Evolutionary conservation across 2,329 filamentous ascomycete species (phyloP).

Genomic region (Aspergillus sp.): DNA sequence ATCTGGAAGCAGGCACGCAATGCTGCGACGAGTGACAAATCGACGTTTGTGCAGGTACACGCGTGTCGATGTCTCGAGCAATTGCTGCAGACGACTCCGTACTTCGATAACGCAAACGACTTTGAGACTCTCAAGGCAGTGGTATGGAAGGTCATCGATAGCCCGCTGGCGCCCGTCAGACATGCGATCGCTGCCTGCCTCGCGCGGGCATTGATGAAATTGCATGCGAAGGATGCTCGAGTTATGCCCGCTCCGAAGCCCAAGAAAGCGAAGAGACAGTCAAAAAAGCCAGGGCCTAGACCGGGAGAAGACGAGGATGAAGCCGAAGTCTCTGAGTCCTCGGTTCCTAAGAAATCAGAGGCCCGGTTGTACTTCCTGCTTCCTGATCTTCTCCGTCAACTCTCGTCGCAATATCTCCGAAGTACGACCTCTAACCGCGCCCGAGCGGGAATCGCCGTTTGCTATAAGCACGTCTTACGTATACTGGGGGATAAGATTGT

Average conservation of each 20-base stretch:
- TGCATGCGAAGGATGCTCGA: conserved; percentile 67
- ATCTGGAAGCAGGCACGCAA: conserved; percentile 90
- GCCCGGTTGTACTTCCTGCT: conserved; percentile 74
- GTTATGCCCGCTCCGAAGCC: conserved; percentile 60
- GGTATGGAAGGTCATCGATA: conserved; percentile 87
- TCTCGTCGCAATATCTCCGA: conserved; percentile 81
- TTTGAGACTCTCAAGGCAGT: conserved; percentile 85
- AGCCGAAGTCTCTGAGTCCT: conserved; percentile 75
- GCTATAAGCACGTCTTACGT: conserved; percentile 80
- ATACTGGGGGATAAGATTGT: conserved; percentile 81
- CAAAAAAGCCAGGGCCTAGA: conserved; percentile 62
- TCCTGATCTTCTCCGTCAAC: conserved; percentile 74
- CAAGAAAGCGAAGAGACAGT: conserved; percentile 74
- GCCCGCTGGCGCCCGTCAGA: conserved; percentile 72
- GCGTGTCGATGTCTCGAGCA: conserved; percentile 80
- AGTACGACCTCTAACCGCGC: conserved; percentile 77
- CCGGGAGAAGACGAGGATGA: conserved; percentile 74
- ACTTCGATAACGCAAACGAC: conserved; percentile 86
- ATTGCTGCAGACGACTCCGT: conserved; percentile 72
- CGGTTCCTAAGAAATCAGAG: conserved; percentile 71
- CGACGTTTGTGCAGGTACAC: conserved; percentile 75
- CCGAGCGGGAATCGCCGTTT: conserved; percentile 81
- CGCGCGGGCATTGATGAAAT: conserved; percentile 80
- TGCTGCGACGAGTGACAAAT: conserved; percentile 78
- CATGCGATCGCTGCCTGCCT: conserved; percentile 86